phyloP scores from a whole-genome alignment of 768 basidiomycete genomes.

The Suillus luteus region DNA sequence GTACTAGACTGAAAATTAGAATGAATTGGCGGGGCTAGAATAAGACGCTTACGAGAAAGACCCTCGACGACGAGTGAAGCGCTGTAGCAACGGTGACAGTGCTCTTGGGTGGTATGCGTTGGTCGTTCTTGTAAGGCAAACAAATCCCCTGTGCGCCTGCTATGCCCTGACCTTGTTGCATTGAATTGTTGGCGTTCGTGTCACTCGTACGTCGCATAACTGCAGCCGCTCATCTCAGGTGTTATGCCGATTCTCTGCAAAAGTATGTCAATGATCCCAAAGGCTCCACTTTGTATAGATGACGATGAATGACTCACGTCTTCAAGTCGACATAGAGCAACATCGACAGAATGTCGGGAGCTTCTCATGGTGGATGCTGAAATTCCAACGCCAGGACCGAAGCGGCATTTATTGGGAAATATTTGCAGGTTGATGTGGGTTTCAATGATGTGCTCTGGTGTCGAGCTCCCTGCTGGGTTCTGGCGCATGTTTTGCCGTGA shows the following conservation, averaged over 20 bases:
- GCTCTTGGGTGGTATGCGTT: background rate
- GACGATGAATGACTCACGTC: background rate
- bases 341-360: background rate
- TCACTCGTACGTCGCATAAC: background rate
- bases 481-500: no score
- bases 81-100: background rate
- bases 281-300: no score
- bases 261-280: no score
- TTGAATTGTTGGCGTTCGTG: background rate
- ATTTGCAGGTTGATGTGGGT: no score
- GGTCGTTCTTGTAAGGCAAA: background rate
- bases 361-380: background rate
- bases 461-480: no score
- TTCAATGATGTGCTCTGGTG: no score
- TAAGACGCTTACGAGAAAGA: conserved; percentile 5
- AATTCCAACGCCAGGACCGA: background rate
- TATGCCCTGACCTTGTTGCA: background rate
- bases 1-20: conserved; percentile 3
- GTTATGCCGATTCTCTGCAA: no score
- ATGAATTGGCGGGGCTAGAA: conserved; percentile 6
- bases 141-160: background rate
- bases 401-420: background rate
- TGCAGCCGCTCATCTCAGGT: no score
- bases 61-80: background rate
- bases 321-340: background rate